Base-by-base conservation (phyloP, 2,329 filamentous ascomycete genomes). In the Verruconis gallopava region DNA sequence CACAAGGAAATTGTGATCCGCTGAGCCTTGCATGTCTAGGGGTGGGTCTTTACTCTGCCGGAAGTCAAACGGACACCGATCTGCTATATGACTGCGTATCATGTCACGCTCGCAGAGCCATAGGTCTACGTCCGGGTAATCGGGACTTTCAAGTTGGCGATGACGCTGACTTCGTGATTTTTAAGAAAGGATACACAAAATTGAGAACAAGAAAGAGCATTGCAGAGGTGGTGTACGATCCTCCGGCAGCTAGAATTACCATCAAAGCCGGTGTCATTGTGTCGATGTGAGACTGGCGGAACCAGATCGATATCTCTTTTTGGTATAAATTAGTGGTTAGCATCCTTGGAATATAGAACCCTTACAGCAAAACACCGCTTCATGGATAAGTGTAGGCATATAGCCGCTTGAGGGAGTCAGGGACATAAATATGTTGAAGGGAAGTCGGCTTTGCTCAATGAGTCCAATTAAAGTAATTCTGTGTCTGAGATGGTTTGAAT, bases 41-140 rank as follows among this genome's bases (percentile, higher is more conserved):
- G 1, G 74, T 82, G 0, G 78, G 76, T 0, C 53, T 84, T 3
- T 84, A 84, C 51, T 78, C 83, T 46, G 71, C 73, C 2, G 79
- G 78, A 0, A 79, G 75, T 1, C 67, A 66, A 45, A 53, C 58
- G 13, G 76, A 80, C 52, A 71, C 75, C 0, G 65, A 71, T 46
- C 46, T 77, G 3, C 57, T 85, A 37, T 81, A 67, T 51, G 62
- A 70, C 54, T 63, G 66, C 54, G 64, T 73, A 3, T 71, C 67
- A 9, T 62, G 58, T 12, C 54, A 65, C 21, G 63, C 66, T 18
- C 60, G 62, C 45, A 36, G 47, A 35, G 50, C 50, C 43, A 65
- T 83, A 47, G 57, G 56, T 21, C 49, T 49, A 21, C 44, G 49
- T 17, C 28, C 54, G 6, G 51, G 55, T 0, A 52, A 52, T 36